Conservation (phyloP, 495 filamentous ascomycete genomes). For the Hypoxylon lienhwacheense region DNA sequence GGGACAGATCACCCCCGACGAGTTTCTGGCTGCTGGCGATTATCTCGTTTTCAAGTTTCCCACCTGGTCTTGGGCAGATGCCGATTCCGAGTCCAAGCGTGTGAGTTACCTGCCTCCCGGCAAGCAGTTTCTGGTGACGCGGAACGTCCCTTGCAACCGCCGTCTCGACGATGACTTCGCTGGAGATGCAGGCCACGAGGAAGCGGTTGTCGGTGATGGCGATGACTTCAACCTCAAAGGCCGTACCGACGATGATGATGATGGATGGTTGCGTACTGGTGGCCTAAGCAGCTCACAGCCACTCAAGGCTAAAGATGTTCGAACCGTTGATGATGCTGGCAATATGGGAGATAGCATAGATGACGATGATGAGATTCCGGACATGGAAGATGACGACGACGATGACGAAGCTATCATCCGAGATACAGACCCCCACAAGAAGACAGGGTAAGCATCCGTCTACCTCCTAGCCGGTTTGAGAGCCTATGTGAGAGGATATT, state of each 20-base stretch:
- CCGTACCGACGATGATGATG: slow-evolving; percentile 64
- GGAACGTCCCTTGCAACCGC: slow-evolving; percentile 88
- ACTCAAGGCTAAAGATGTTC: slow-evolving; percentile 73
- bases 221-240: slow-evolving; percentile 59
- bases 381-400: slow-evolving; percentile 93
- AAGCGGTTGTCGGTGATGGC: slow-evolving; percentile 79
- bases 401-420: slow-evolving; percentile 97
- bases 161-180: slow-evolving; percentile 92
- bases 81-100: slow-evolving; percentile 73
- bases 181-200: slow-evolving; percentile 80
- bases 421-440: slow-evolving; percentile 63
- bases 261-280: slow-evolving; percentile 90
- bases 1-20: slow-evolving; percentile 95
- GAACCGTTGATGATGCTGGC: slow-evolving; percentile 80
- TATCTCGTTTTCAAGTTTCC: slow-evolving; percentile 99
- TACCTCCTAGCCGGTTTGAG: neutral
- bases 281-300: slow-evolving; percentile 71
- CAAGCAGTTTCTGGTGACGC: slow-evolving; percentile 95
- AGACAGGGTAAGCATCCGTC: slow-evolving; percentile 64
- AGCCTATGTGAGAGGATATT: neutral
- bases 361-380: slow-evolving; percentile 88
- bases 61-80: slow-evolving; percentile 96
- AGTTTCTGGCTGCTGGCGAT: slow-evolving; percentile 94
- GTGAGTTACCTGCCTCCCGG: slow-evolving; percentile 79
- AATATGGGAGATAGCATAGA: slow-evolving; percentile 72